Conservation (phyloP, 2,329 filamentous ascomycete genomes). For the Pyricularia grisea region DNA sequence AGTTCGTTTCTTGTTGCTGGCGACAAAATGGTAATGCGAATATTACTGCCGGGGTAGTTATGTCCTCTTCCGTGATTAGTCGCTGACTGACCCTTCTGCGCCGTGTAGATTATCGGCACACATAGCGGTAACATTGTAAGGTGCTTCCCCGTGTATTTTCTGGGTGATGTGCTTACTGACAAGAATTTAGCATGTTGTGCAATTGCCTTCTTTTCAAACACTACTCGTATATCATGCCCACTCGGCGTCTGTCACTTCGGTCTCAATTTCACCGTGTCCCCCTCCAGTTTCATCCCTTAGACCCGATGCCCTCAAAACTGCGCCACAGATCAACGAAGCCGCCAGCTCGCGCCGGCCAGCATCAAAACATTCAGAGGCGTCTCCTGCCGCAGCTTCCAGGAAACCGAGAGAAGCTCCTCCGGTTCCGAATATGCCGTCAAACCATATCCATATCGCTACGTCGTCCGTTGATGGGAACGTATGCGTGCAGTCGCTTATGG, state of each 20-base stretch:
- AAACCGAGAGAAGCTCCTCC: slow-evolving; percentile 39
- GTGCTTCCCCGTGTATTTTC: neutral
- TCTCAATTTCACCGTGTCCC: slow-evolving; percentile 85
- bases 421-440: slow-evolving; percentile 69
- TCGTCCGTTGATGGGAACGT: slow-evolving; percentile 95
- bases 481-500: slow-evolving; percentile 78
- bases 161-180: slow-evolving; percentile 16
- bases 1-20: slow-evolving; percentile 84
- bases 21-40: slow-evolving; percentile 76
- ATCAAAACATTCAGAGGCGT: slow-evolving; percentile 29
- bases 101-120: slow-evolving; percentile 70
- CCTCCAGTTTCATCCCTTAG: slow-evolving; percentile 37
- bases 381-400: slow-evolving; percentile 42
- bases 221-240: slow-evolving; percentile 88
- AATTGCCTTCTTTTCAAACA: slow-evolving; percentile 70
- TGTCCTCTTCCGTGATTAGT: slow-evolving; percentile 9
- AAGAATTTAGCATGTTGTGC: slow-evolving; percentile 63
- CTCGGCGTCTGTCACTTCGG: slow-evolving; percentile 77
- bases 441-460: slow-evolving; percentile 87
- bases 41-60: neutral
- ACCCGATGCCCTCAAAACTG: slow-evolving; percentile 27
- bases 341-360: slow-evolving; percentile 22
- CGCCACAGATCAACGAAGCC: slow-evolving; percentile 21
- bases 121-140: slow-evolving; percentile 94
- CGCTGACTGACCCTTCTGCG: slow-evolving; percentile 18